Evolutionary conservation across 2,329 filamentous ascomycete species (phyloP).

Genomic region (Didymella lethalis): DNA sequence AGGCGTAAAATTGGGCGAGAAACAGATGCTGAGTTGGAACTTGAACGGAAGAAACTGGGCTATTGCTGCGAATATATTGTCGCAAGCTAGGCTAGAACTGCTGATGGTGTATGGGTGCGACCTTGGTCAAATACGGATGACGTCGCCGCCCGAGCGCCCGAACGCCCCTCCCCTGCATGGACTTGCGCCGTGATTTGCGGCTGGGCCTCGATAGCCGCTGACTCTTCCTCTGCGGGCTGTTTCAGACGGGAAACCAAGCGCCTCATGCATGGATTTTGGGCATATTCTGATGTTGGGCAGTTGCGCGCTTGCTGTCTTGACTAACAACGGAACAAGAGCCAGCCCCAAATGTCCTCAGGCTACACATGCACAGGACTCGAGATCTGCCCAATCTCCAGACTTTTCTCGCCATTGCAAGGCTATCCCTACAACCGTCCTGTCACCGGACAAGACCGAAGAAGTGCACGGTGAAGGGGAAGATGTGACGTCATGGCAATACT

Average conservation of each 20-base stretch:
- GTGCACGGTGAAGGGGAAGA: conserved; percentile 20
- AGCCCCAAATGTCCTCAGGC: neutral
- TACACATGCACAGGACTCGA: conserved; percentile 9
- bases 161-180: conserved; percentile 9
- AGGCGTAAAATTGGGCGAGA: neutral
- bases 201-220: conserved; percentile 12
- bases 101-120: conserved; percentile 19
- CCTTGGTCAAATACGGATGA: conserved; percentile 19
- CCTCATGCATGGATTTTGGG: conserved; percentile 9
- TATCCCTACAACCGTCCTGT: conserved; percentile 32
- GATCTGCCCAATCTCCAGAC: conserved; percentile 12
- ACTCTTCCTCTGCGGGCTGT: conserved; percentile 8
- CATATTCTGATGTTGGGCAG: conserved; percentile 18
- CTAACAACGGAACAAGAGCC: conserved; percentile 15
- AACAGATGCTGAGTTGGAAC: neutral
- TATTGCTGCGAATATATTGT: conserved; percentile 18
- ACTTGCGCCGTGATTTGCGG: conserved; percentile 22
- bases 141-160: conserved; percentile 12
- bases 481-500: conserved; percentile 32
- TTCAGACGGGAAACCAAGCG: conserved; percentile 14
- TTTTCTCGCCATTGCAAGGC: conserved; percentile 23
- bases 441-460: conserved; percentile 25
- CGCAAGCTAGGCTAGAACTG: conserved; percentile 15
- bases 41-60: conserved; percentile 3
- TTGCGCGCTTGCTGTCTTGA: neutral